phyloP scores from a whole-genome alignment of 2,329 filamentous ascomycete genomes.

The Esteya vermicola region DNA sequence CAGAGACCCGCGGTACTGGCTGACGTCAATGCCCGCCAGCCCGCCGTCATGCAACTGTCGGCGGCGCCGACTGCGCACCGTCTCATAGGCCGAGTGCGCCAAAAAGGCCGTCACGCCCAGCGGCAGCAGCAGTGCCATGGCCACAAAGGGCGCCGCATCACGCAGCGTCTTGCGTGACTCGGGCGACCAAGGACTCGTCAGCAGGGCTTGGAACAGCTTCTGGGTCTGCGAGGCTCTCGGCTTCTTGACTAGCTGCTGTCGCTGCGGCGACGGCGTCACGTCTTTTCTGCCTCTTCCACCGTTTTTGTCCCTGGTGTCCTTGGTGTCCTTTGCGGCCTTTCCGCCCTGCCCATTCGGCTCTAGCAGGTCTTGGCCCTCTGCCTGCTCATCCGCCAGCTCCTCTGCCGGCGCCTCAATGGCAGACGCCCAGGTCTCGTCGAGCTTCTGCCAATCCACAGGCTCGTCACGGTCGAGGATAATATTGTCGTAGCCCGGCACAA shows the following conservation, averaged over 20 bases:
- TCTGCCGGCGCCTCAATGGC: too few relatives aligned
- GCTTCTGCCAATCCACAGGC: conserved; percentile 29
- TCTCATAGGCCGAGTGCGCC: conserved; percentile 64
- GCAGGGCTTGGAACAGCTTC: conserved; percentile 2
- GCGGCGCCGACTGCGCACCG: conserved; percentile 55
- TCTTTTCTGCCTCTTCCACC: too few relatives aligned
- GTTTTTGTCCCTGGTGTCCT: too few relatives aligned
- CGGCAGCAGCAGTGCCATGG: conserved; percentile 58
- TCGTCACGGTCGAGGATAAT: conserved; percentile 58
- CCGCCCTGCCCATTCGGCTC: too few relatives aligned
- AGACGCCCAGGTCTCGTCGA: neutral
- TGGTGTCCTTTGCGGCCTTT: too few relatives aligned
- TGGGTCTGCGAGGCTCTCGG: neutral
- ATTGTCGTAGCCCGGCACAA: conserved; percentile 56
- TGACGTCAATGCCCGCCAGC: conserved; percentile 49
- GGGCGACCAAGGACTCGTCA: conserved; percentile 6
- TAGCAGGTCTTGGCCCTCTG: too few relatives aligned
- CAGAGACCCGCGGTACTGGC: conserved; percentile 61
- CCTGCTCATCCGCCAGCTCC: neutral
- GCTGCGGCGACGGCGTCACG: neutral
- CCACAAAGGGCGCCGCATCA: conserved; percentile 32
- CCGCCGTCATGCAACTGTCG: conserved; percentile 65
- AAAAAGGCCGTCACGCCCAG: conserved; percentile 59
- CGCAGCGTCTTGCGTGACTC: conserved; percentile 5
- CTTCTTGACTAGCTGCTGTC: neutral